Evolutionary conservation across 2,329 filamentous ascomycete genomes (phyloP), one percentile per base, ranked within the genome.

Genomic region (Fusarium sambucinum): DNA sequence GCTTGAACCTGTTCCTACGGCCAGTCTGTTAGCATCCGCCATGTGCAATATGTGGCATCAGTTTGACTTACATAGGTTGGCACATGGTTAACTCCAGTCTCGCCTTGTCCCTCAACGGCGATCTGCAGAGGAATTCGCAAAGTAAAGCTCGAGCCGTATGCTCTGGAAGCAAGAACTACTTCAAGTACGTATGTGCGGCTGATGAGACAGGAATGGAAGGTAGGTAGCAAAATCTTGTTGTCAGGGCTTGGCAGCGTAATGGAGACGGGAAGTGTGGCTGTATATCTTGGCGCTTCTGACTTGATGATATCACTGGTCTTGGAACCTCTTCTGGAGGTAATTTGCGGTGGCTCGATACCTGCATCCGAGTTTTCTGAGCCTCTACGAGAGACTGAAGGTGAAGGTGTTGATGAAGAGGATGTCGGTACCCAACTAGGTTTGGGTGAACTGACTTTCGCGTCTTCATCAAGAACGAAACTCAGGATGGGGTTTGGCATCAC

Each of bases 131-230:
- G 71, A 1, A 73, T 19, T 0, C 58, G 55, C 3, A 72, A 19
- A 0, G 56, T 53, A 4, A 69, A 47, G 2, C 54, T 62, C 0
- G 59, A 70, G 0, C 60, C 59, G 6, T 60, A 59, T 0, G 66
- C 14, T 5, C 69, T 51, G 0, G 52, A 55, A 3, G 54, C 44
- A 2, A 69, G 4, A 1, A 52, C 42, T 0, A 72, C 14, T 6
- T 58, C 58, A 1, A 73, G 21, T 1, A 48, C 55, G 14, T 67
- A 73, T 0, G 58, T 59, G 9, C 69, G 50, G 8, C 47, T 73
- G 11, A 70, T 60, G 0, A 70, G 42, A n/a, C 71, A 72, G 2
- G 69, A 70, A 16, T 63, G 48, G 8, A 72, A 73, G 0, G 52
- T 69, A 1, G 69, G 69, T 2, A 72, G 55, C 2, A 73, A 27